Evolutionary conservation across 2,329 filamentous ascomycete genomes (phyloP).

Genomic region (Trichoderma sp.): DNA sequence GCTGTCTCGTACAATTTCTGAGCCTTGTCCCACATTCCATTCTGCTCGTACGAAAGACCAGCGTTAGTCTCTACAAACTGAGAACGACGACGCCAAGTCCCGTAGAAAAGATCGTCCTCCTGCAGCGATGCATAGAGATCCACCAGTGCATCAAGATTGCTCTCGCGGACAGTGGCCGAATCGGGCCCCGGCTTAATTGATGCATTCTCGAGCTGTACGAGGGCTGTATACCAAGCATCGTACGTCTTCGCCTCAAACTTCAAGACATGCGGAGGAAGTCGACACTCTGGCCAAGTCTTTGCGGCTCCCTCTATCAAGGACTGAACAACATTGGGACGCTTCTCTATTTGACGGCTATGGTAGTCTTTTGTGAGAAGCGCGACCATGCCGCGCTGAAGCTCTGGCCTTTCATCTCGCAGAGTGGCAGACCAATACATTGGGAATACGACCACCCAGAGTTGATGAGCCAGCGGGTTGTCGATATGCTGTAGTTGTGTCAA

Average conservation of each 20-base stretch:
- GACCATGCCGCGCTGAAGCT: conserved; percentile 90
- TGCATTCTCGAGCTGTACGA: conserved; percentile 84
- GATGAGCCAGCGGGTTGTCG: conserved; percentile 75
- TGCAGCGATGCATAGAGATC: conserved; percentile 87
- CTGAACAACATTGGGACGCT: conserved; percentile 91
- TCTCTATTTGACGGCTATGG: conserved; percentile 90
- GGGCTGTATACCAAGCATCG: conserved; percentile 94
- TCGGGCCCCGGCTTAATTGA: conserved; percentile 82
- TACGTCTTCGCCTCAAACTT: conserved; percentile 94
- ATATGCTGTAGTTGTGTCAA: conserved; percentile 89
- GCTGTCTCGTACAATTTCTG: conserved; percentile 95
- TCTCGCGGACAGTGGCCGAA: conserved; percentile 80
- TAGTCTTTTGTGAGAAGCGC: conserved; percentile 90
- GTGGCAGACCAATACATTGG: conserved; percentile 91
- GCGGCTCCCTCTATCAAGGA: conserved; percentile 86
- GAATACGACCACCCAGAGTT: conserved; percentile 89
- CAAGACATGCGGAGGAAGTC: conserved; percentile 91
- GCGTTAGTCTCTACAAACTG: conserved; percentile 98
- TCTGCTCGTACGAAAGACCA: conserved; percentile 95
- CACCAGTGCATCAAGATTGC: conserved; percentile 91
- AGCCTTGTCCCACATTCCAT: conserved; percentile 98
- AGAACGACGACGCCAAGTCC: conserved; percentile 90
- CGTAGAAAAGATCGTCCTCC: conserved; percentile 97
- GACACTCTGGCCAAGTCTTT: conserved; percentile 80
- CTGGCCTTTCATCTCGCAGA: conserved; percentile 79